Evolutionary conservation across 2,329 filamentous ascomycete species (phyloP).

Genomic region (Penicillium sp.): DNA sequence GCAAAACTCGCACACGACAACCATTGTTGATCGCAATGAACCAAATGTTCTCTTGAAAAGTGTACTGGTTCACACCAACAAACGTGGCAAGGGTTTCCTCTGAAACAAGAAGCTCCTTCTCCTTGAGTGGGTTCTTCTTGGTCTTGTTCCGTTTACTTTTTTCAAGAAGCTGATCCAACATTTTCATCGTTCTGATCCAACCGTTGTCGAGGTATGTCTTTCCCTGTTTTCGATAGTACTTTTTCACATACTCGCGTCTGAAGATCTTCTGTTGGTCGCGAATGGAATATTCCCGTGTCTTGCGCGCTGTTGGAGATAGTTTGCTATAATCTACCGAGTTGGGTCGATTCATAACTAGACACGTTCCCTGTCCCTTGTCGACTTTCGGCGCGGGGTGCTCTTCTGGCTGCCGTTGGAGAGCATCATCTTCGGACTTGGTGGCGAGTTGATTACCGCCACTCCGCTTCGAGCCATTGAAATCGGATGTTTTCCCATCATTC

Average conservation of each 20-base stretch:
- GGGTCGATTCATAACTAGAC: too few relatives aligned
- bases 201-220: constrained; percentile 4
- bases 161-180: constrained; percentile 21
- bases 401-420: too few relatives aligned
- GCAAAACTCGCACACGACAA: constrained; percentile 40
- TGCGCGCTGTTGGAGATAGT: too few relatives aligned
- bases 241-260: constrained; percentile 21
- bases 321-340: too few relatives aligned
- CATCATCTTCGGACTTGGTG: too few relatives aligned
- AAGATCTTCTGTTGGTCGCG: constrained; percentile 30
- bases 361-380: too few relatives aligned
- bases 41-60: constrained; percentile 41
- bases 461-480: too few relatives aligned
- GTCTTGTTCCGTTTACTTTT: neutral
- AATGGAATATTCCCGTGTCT: too few relatives aligned
- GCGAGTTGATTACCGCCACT: too few relatives aligned
- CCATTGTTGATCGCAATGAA: constrained; percentile 36
- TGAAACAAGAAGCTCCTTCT: constrained; percentile 35
- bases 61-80: constrained; percentile 31
- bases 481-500: too few relatives aligned
- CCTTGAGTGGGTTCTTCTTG: constrained; percentile 8
- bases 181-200: constrained; percentile 29
- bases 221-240: constrained; percentile 1
- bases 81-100: constrained; percentile 39
- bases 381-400: too few relatives aligned